phyloP scores from a whole-genome alignment of 2,329 filamentous ascomycete species.

The Aspergillus ibericus region DNA sequence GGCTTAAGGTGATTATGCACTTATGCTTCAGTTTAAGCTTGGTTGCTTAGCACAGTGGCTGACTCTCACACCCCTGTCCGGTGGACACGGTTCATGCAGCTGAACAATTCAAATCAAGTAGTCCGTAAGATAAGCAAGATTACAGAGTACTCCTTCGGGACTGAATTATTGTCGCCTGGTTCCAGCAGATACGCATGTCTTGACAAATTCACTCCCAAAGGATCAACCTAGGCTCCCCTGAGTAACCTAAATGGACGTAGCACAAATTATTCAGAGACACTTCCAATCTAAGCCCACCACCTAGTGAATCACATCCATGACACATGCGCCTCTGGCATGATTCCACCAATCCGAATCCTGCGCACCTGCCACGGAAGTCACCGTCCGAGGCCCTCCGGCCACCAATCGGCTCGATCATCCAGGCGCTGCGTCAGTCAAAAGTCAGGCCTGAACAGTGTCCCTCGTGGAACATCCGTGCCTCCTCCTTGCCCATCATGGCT shows the following conservation, averaged over 20 bases:
- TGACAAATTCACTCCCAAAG: too few relatives aligned
- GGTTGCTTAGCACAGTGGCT: background rate
- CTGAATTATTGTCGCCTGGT: too few relatives aligned
- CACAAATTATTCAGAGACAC: background rate
- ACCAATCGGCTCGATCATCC: too few relatives aligned
- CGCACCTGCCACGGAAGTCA: background rate
- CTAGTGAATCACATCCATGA: background rate
- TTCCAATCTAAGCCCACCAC: background rate
- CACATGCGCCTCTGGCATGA: background rate
- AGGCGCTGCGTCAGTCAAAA: background rate
- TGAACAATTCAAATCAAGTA: too few relatives aligned
- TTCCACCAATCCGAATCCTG: background rate
- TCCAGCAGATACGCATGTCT: too few relatives aligned
- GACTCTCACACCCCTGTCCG: too few relatives aligned
- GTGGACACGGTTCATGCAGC: too few relatives aligned
- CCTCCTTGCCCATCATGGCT: constrained; percentile 16
- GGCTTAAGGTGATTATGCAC: background rate
- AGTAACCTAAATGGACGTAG: background rate
- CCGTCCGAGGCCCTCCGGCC: background rate
- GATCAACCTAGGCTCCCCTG: too few relatives aligned
- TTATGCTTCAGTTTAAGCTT: background rate
- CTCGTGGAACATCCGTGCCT: background rate
- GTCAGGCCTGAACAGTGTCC: background rate
- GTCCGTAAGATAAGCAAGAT: too few relatives aligned
- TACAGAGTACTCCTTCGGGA: too few relatives aligned